phyloP scores from a whole-genome alignment of 164 flowering plant genomes.

The Vitis rotundifolia region DNA sequence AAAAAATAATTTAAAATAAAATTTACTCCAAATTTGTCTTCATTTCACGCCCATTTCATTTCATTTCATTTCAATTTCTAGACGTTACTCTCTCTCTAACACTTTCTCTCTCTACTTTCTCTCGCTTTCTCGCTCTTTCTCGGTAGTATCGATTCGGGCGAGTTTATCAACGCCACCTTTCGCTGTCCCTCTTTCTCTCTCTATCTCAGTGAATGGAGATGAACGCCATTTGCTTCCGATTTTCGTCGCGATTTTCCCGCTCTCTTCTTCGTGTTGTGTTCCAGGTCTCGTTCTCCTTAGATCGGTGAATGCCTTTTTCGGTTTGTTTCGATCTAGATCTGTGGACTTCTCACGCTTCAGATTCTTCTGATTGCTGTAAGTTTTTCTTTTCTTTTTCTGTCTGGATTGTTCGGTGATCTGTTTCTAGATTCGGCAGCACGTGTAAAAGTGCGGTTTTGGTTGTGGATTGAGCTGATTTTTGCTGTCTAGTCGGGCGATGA shows the following conservation, averaged over 20 bases:
- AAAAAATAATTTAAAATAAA: background rate
- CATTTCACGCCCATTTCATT: constrained; percentile 8
- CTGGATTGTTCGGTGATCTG: too few species aligned
- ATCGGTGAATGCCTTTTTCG: too few species aligned
- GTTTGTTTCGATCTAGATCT: too few species aligned
- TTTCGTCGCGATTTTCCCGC: constrained; percentile 6
- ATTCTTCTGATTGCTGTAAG: too few species aligned
- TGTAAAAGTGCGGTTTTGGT: too few species aligned
- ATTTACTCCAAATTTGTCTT: constrained; percentile 3
- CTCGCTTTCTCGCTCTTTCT: background rate
- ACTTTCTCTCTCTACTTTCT: constrained; percentile 6
- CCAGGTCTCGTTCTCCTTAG: background rate
- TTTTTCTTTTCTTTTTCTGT: too few species aligned
- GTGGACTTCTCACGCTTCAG: too few species aligned
- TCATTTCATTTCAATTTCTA: constrained; percentile 16
- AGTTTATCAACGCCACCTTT: background rate
- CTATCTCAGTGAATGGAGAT: background rate
- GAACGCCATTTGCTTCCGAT: constrained; percentile 2
- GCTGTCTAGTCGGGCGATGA: too few species aligned
- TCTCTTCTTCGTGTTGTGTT: background rate
- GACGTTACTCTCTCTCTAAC: constrained; percentile 15
- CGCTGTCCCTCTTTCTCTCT: background rate
- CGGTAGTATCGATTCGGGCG: constrained; percentile 6
- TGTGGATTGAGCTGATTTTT: too few species aligned
- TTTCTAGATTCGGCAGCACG: too few species aligned